These are phyloP conservation scores for Sclerospora graminicola DNA, from an alignment of 352 stramenopile species.

Conservation along the genomic window DNA sequence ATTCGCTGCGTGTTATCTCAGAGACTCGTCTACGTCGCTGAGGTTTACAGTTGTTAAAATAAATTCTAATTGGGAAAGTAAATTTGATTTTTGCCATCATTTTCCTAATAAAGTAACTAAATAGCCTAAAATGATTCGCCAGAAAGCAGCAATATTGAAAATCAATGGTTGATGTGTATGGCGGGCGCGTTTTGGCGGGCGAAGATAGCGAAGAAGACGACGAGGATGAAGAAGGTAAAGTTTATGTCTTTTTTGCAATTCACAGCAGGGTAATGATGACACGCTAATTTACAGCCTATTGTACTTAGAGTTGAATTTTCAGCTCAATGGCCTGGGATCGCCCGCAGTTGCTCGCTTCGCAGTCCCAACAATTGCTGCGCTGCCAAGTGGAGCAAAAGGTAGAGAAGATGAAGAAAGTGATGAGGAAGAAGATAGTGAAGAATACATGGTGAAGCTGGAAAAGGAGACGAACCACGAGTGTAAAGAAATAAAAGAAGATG, in stretches of 20 bases:
- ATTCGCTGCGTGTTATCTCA: constrained; percentile 77
- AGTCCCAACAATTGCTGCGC: constrained; percentile 13
- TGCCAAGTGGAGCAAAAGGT: constrained; percentile 6
- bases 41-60: too few species aligned
- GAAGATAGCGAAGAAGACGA: constrained; percentile 79
- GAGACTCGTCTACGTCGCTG: constrained; percentile 59
- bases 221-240: constrained; percentile 42
- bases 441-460: constrained; percentile 1
- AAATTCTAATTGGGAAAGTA: too few species aligned
- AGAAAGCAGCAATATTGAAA: neutral
- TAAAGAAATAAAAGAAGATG: constrained; percentile 11
- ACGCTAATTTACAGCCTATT: neutral
- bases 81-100: too few species aligned
- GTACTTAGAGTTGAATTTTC: constrained; percentile 36
- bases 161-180: constrained; percentile 43
- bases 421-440: constrained; percentile 17
- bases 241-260: neutral
- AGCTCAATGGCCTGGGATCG: constrained; percentile 31
- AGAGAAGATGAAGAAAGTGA: constrained; percentile 25
- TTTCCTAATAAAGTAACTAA: neutral
- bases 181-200: constrained; percentile 56
- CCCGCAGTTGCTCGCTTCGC: constrained; percentile 22
- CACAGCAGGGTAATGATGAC: neutral
- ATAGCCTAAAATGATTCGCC: neutral
- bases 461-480: neutral